phyloP scores from a whole-genome alignment of 2,329 filamentous ascomycete genomes.

The Botrytis porri region DNA sequence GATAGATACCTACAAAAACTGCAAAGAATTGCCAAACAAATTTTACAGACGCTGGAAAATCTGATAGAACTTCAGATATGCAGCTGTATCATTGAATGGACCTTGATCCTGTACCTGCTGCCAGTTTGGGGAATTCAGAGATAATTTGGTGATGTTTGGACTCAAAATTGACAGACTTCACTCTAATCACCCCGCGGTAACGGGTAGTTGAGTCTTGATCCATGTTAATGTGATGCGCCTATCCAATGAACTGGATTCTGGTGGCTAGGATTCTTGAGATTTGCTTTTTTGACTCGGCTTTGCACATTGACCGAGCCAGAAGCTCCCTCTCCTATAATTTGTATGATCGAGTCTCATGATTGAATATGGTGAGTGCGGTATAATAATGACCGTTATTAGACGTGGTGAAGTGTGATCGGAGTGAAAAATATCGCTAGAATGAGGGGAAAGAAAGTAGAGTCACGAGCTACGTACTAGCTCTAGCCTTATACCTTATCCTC shows the following conservation, averaged over 20 bases:
- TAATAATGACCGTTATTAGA: not conserved
- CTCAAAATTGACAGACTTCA: constrained; percentile 1
- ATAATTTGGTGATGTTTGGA: not conserved
- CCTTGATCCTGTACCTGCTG: not conserved
- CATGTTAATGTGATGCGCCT: not conserved
- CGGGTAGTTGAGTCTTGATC: not conserved
- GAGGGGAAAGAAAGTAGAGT: not conserved
- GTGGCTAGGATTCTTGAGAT: not conserved
- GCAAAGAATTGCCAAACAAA: not conserved
- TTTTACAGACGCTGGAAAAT: not conserved
- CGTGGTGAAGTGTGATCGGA: not conserved
- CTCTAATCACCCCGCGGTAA: not conserved
- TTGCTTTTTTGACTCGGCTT: not conserved
- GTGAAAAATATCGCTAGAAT: not conserved
- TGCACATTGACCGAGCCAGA: not conserved
- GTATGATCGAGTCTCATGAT: not conserved
- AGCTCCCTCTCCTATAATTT: rapidly evolving
- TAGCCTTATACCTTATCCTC: not conserved
- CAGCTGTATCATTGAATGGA: not conserved
- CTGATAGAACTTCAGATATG: constrained; percentile 3
- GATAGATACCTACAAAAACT: not conserved
- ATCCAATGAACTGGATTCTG: not conserved
- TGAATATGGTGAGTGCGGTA: not conserved
- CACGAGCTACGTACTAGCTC: not conserved
- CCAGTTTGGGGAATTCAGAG: not conserved